Base-by-base conservation (phyloP, 441 rosid genomes). In the Adansonia rubrostipa region DNA sequence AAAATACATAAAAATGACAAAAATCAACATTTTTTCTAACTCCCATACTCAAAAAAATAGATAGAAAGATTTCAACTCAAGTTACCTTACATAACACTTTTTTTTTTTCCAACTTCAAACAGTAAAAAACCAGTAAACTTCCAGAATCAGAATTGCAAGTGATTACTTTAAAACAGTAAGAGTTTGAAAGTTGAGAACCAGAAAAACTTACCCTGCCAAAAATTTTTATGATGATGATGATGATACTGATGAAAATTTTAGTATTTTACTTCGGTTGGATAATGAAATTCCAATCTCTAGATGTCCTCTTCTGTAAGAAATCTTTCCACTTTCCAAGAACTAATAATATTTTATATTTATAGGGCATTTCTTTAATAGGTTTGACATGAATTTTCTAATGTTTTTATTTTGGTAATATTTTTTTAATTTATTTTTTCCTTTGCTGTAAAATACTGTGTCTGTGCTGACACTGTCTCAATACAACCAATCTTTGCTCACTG, bases 321-420 rank as follows among this genome's bases (percentile, higher is more conserved):
- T 71, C 79, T 77, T 85, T 53, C 86, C 90, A 84, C 86, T 87
- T 85, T 69, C 85, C 87, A 79, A 85, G 71, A 71, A 71, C 76
- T 77, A 78, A 53, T 53, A 15, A 51, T 71, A 15, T 71, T 71
- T 53, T 71, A 71, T 15, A 24, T 33, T n/a, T 33, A 9, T 1
- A 20, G 19, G 8, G 47, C 33, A 71, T 33, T 36, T 36, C 11
- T 54, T 54, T 73, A 81, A 76, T 81, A 45, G 78, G 78, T 83
- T 84, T 82, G 79, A 84, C 77, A 80, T 75, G 48, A 74, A 50
- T 64, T 84, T 54, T 42, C 53, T 69, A 20, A 5, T 7, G 0
- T 48, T 77, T 54, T 13, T 13, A 19, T 54, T 28, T 71, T 79
- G 80, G 75, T 36, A 36, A 36, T 61, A 64, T 65, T 74, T 63